phyloP scores from a whole-genome alignment of 2,329 filamentous ascomycete genomes.

The Diaporthe citri region DNA sequence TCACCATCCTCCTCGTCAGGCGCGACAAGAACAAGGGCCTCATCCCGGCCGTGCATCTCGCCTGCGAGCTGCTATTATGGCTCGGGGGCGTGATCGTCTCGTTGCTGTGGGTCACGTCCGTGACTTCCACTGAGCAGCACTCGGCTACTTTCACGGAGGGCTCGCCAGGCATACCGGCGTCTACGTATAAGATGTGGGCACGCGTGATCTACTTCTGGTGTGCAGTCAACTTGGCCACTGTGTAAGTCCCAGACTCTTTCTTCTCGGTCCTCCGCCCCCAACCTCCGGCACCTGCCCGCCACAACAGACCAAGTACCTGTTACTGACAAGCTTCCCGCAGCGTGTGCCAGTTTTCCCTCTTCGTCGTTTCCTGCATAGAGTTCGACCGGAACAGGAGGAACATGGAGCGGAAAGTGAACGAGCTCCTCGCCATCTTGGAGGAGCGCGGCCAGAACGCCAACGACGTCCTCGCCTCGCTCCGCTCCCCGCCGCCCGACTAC shows the following conservation, averaged over 20 bases:
- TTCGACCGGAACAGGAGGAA: slow-evolving; percentile 16
- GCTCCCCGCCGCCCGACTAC: not conserved
- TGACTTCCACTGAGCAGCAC: not conserved
- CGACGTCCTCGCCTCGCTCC: slow-evolving; percentile 11
- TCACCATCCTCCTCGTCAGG: not conserved
- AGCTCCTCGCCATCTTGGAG: slow-evolving; percentile 11
- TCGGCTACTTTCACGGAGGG: not conserved
- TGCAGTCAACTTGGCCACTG: not conserved
- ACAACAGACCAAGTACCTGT: not conserved
- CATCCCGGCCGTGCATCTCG: not conserved
- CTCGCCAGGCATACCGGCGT: not conserved
- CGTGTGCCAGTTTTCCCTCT: slow-evolving; percentile 4
- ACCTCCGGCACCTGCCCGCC: not conserved
- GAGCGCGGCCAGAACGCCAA: slow-evolving; percentile 10
- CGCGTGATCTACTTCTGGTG: slow-evolving; percentile 18
- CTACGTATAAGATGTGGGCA: slow-evolving; percentile 5
- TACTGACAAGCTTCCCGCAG: not conserved
- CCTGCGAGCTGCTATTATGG: slow-evolving; percentile 18
- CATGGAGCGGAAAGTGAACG: slow-evolving; percentile 9
- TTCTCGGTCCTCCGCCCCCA: too few relatives aligned
- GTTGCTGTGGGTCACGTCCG: not conserved
- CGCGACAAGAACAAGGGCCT: slow-evolving; percentile 15
- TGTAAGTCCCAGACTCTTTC: not conserved
- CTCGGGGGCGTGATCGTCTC: not conserved
- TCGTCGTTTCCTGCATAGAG: slow-evolving; percentile 13